A percentile compares a stretch with the other conserved stretches of the same genome.
Evolutionary conservation across 306 rosid species (phyloP).

Genomic region (Cucurbita pepo): DNA sequence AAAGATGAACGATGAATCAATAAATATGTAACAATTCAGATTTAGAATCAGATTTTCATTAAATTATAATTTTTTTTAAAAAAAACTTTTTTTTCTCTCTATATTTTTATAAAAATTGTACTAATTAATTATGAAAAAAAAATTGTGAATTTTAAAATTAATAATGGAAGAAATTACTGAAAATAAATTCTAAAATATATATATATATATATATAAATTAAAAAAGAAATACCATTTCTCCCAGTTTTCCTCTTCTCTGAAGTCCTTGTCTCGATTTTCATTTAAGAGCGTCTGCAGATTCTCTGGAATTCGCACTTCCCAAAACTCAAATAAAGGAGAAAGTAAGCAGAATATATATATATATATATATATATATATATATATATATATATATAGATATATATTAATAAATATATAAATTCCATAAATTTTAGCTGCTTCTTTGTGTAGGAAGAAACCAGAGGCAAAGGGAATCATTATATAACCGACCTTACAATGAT

Average conservation of each 20-base stretch:
- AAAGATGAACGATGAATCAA: too few species aligned
- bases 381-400: constrained; percentile 1
- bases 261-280: constrained; percentile 8
- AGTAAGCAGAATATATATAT: constrained; percentile 1
- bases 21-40: too few species aligned
- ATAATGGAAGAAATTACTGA: not conserved
- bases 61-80: too few species aligned
- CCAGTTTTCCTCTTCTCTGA: not conserved
- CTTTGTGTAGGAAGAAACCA: constrained; percentile 14
- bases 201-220: not conserved
- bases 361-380: constrained; percentile 14
- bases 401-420: constrained; percentile 2
- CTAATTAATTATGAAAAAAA: too few species aligned
- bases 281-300: constrained; percentile 21
- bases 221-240: not conserved
- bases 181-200: not conserved
- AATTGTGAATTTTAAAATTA: too few species aligned
- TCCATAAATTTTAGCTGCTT: constrained; percentile 5
- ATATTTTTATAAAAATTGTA: too few species aligned
- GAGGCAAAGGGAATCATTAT: not conserved
- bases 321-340: constrained; percentile 1
- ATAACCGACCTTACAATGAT: constrained; percentile 34
- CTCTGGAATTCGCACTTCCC: constrained; percentile 38
- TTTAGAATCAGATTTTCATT: too few species aligned
- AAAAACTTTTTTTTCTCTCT: too few species aligned